Evolutionary conservation across 192 early-diverging fungal species (phyloP).

Genomic region (Coemansia sp.): DNA sequence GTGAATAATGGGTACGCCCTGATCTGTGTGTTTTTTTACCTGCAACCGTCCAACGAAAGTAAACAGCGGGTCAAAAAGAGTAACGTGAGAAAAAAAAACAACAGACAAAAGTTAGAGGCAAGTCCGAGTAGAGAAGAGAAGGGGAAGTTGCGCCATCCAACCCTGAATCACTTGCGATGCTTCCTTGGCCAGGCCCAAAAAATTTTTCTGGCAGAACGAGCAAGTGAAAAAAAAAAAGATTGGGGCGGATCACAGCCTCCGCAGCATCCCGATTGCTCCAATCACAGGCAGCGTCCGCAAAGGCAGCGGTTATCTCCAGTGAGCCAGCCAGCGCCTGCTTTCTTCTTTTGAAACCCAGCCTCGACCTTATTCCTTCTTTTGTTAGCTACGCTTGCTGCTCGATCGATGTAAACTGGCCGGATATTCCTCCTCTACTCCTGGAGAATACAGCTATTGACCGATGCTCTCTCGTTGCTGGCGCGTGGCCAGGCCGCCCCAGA

Average conservation of each 20-base stretch:
- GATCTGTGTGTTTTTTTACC: constrained; percentile 4
- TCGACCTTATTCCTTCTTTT: not conserved
- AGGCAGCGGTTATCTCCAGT: too few species aligned
- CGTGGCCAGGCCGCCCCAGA: not conserved
- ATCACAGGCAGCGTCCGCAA: constrained; percentile 2
- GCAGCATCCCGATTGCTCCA: not conserved
- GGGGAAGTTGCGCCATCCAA: not conserved
- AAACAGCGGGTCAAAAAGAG: not conserved
- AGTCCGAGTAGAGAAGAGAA: constrained; percentile 2
- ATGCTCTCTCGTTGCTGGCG: constrained; percentile 3
- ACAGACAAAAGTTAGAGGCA: not conserved
- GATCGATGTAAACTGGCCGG: not conserved
- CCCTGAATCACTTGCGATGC: not conserved
- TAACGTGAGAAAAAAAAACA: not conserved
- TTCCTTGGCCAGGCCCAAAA: not conserved
- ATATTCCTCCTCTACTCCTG: not conserved
- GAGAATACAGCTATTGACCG: not conserved
- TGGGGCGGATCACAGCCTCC: not conserved
- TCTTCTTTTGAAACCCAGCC: not conserved
- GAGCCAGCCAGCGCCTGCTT: too few species aligned
- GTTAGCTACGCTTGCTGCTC: not conserved
- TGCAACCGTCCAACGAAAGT: not conserved
- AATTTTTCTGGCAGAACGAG: not conserved
- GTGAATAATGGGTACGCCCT: constrained; percentile 2
- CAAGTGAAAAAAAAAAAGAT: not conserved